Evolutionary conservation across 768 basidiomycete genomes (phyloP).

Genomic region (Exidia glandulosa): DNA sequence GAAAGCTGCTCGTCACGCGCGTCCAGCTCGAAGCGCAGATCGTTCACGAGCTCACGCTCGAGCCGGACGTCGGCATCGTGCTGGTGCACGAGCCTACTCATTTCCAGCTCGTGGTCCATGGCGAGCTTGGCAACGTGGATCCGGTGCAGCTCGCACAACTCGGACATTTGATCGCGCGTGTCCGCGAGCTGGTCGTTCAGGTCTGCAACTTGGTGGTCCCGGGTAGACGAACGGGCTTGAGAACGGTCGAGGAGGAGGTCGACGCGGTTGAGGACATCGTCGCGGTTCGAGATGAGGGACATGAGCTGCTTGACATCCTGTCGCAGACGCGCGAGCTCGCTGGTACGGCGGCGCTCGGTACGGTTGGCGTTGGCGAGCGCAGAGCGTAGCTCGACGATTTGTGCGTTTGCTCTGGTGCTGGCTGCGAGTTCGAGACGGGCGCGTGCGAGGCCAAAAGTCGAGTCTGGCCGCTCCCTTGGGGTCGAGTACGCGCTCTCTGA

Average conservation of each 20-base stretch:
- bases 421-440: background rate
- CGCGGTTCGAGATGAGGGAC: background rate
- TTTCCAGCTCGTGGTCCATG: background rate
- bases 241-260: background rate
- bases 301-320: background rate
- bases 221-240: background rate
- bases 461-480: background rate
- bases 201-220: background rate
- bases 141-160: background rate
- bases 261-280: background rate
- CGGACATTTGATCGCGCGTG: background rate
- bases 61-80: background rate
- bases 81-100: background rate
- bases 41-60: background rate
- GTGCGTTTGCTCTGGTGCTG: background rate
- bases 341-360: background rate
- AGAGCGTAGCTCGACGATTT: background rate
- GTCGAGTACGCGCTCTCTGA: too few species aligned
- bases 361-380: background rate
- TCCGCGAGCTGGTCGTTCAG: background rate
- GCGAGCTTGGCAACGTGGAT: background rate
- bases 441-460: background rate
- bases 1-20: background rate
- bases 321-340: background rate
- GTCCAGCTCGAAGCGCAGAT: background rate